Evolutionary conservation across 2,329 filamentous ascomycete genomes (phyloP).

Genomic region (Fusarium napiforme): DNA sequence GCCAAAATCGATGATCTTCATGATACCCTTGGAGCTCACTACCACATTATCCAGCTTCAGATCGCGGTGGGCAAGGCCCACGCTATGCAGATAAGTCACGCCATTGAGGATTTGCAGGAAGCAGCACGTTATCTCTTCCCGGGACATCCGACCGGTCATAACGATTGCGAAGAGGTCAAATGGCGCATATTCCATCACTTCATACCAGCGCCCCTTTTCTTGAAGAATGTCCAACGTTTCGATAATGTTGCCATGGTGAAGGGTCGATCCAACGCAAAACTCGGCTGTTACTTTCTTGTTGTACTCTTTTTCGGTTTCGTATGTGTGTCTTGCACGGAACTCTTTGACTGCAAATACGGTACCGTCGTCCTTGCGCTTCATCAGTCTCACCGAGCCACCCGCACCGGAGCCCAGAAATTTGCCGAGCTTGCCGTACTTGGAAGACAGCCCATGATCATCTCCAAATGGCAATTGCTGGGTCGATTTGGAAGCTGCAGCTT

Average conservation of each 20-base stretch:
- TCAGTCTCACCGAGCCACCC: constrained; percentile 90
- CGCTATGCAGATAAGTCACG: constrained; percentile 92
- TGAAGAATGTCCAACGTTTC: constrained; percentile 97
- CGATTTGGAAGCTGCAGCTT: constrained; percentile 59
- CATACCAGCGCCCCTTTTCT: constrained; percentile 94
- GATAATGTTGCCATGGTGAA: constrained; percentile 98
- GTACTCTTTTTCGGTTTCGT: constrained; percentile 95
- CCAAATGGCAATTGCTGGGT: constrained; percentile 83
- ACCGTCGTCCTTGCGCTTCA: constrained; percentile 92
- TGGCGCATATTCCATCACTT: constrained; percentile 99
- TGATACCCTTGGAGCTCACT: constrained; percentile 93
- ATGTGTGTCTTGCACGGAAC: constrained; percentile 89
- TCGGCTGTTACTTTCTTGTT: constrained; percentile 98
- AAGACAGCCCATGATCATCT: constrained; percentile 89
- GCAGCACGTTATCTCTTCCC: constrained; percentile 88
- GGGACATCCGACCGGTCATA: constrained; percentile 97
- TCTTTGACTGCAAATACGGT: constrained; percentile 98
- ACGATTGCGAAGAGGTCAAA: constrained; percentile 97
- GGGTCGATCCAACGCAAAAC: constrained; percentile 95
- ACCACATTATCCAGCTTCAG: constrained; percentile 98
- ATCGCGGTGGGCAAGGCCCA: constrained; percentile 94
- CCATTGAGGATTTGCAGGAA: constrained; percentile 96
- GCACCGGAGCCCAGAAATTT: constrained; percentile 94
- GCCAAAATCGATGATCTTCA: constrained; percentile 99
- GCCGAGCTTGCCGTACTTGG: constrained; percentile 95